Percentiles rank a stretch among this genome's conserved stretches.
phyloP scores from a whole-genome alignment of 1,284 basidiomycete genomes.

The Moniliophthora roreri region DNA sequence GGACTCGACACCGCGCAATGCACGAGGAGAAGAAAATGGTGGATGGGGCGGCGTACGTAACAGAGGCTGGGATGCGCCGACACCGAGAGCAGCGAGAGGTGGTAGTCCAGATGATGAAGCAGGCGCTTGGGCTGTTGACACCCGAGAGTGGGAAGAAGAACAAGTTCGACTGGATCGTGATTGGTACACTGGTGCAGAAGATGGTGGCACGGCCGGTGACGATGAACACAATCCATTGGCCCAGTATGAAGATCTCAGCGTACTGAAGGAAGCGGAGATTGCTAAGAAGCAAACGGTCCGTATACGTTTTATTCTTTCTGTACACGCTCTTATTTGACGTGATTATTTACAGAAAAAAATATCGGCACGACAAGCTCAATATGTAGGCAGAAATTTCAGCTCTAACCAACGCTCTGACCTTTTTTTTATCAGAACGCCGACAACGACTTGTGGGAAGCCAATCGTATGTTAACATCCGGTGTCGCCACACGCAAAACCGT shows the following conservation, averaged over 20 bases:
- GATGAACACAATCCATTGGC: conserved; percentile 65
- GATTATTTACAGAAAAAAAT: conserved; percentile 64
- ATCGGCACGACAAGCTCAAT: conserved; percentile 92
- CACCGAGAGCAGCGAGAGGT: conserved; percentile 67
- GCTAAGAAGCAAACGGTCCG: conserved; percentile 74
- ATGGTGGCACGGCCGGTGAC: conserved; percentile 15
- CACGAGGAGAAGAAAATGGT: conserved; percentile 48
- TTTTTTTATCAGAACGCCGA: conserved; percentile 79
- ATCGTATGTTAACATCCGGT: conserved; percentile 95
- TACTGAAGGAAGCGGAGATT: conserved; percentile 76
- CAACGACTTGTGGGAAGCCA: conserved; percentile 98
- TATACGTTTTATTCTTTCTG: conserved; percentile 8
- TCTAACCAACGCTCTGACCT: conserved; percentile 3
- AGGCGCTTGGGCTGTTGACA: conserved; percentile 56
- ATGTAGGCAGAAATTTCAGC: conserved; percentile 52
- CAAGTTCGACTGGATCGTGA: conserved; percentile 17
- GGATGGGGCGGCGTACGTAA: conserved; percentile 61
- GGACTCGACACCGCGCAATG: conserved; percentile 82
- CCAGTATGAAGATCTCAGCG: conserved; percentile 84
- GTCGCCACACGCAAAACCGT: conserved; percentile 84
- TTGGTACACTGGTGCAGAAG: conserved; percentile 70
- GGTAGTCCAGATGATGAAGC: conserved; percentile 65
- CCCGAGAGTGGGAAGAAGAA: conserved; percentile 43
- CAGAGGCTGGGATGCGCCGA: conserved; percentile 84
- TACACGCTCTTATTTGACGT: conserved; percentile 3